phyloP scores from a whole-genome alignment of 371 early-diverging fungal genomes.

The Fennellomyces sp. region DNA sequence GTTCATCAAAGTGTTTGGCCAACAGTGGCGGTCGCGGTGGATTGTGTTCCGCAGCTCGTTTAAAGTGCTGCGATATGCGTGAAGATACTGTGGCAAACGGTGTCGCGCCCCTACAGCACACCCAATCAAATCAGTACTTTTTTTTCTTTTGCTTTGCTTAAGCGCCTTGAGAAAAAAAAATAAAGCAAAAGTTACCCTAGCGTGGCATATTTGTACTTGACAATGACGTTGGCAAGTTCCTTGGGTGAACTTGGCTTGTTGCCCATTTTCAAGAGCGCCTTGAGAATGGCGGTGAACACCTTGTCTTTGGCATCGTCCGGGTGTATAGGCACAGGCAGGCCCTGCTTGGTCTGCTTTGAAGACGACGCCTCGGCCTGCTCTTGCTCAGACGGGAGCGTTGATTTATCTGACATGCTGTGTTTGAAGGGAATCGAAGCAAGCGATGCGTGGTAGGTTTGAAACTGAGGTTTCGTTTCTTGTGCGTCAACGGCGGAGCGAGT shows the following conservation, averaged over 20 bases:
- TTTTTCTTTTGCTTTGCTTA: background rate
- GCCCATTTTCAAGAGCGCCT: constrained; percentile 69
- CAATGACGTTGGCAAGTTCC: constrained; percentile 77
- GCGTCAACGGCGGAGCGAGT: too few relatives aligned
- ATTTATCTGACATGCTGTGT: constrained; percentile 4
- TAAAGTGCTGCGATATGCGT: constrained; percentile 85
- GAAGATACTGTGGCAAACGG: constrained; percentile 89
- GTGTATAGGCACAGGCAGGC: constrained; percentile 49
- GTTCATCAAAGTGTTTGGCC: constrained; percentile 72
- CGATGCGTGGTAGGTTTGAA: too few relatives aligned
- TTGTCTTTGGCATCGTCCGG: constrained; percentile 83
- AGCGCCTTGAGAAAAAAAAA: background rate
- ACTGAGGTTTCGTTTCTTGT: too few relatives aligned
- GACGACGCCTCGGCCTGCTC: constrained; percentile 6
- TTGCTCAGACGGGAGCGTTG: background rate
- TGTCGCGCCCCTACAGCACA: constrained; percentile 66
- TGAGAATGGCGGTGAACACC: constrained; percentile 81
- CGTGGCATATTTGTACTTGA: constrained; percentile 74
- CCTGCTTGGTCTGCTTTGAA: constrained; percentile 8
- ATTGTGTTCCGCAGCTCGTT: constrained; percentile 73
- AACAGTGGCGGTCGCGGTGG: constrained; percentile 78
- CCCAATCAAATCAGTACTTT: background rate
- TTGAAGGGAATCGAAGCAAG: background rate
- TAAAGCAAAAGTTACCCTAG: constrained; percentile 57
- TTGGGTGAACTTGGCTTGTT: constrained; percentile 84